Base-by-base conservation (phyloP, 2,329 filamentous ascomycete genomes). In the Sporothrix globosa region DNA sequence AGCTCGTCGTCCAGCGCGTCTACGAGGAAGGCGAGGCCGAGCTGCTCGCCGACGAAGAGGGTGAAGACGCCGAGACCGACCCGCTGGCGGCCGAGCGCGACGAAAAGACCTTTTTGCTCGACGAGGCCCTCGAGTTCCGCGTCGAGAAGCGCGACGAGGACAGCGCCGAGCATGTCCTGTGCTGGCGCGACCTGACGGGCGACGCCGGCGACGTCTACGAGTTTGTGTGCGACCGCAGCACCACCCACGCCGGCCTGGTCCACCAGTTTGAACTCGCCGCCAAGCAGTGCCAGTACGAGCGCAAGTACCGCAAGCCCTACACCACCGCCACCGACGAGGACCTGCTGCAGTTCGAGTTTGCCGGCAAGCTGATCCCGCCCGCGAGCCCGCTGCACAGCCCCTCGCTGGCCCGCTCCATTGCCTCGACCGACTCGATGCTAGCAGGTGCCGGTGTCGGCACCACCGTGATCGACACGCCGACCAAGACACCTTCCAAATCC, bases 11-110 rank as follows among this genome's bases (percentile, higher is more conserved):
- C 54, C 96, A 99, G 80, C 89, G 96, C 72, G 95, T 95, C 71
- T 99, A 97, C 84, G 96, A 99, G 78, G 96, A 99, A 81, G 96
- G 96, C 70, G 96, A 99, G 78, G 95, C 94, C 73, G 95, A 98
- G 77, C 86, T 96, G 27, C 83, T 97, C 54, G 93, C 91, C 58
- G 95, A 97, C 75, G 95, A 97, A 78, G 92, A 94, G 76, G 92
- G 89, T 68, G 92, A 95, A 73, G 92, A 97, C 82, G 90, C 87
- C 63, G 91, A 88, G 71, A 86, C 88, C 58, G 92, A 95, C 77
- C 88, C 87, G n/a, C 84, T 96, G 69, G 85, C 85, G 39, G 84
- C 85, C 30, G 94, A 97, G 77, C 92, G 93, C 76, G 96, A 99
- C 90, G 96, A 99, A 82, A 97, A 97, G 84, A 95, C 91, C 0